A percentile compares a stretch with the other conserved stretches of the same genome.
Conservation (phyloP, 208 protist genomes). For the Wallacemonas sp. region DNA sequence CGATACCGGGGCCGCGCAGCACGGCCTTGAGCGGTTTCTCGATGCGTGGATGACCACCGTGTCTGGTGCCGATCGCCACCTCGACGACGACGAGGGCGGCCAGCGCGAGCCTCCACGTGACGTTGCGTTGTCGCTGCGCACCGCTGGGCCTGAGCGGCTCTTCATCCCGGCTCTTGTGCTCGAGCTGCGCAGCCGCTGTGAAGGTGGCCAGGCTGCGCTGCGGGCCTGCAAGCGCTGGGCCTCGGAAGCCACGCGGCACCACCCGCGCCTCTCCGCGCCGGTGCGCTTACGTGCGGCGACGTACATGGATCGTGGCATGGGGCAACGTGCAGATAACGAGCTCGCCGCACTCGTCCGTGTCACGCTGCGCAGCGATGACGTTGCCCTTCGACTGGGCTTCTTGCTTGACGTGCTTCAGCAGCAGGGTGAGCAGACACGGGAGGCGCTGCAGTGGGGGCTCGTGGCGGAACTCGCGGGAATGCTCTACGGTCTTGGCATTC, state of each 20-base stretch:
- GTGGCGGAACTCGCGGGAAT: conserved; percentile 5
- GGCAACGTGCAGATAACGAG: conserved; percentile 32
- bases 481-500: neutral
- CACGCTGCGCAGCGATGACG: conserved; percentile 30
- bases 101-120: too few relatives aligned
- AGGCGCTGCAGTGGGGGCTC: neutral
- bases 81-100: neutral
- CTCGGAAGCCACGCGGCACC: conserved; percentile 3
- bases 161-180: conserved; percentile 4
- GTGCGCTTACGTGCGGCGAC: conserved; percentile 40
- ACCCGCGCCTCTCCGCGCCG: conserved; percentile 6
- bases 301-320: conserved; percentile 46
- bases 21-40: neutral
- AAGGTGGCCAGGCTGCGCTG: conserved; percentile 7
- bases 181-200: conserved; percentile 6
- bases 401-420: conserved; percentile 23
- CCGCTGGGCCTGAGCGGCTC: neutral
- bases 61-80: neutral
- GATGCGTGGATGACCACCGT: neutral
- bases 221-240: conserved; percentile 12
- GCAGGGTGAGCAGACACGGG: neutral
- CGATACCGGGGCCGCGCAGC: neutral
- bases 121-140: too few relatives aligned
- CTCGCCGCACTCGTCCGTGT: conserved; percentile 30
- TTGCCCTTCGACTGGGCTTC: conserved; percentile 38